phyloP scores from a whole-genome alignment of 768 basidiomycete genomes.

The Rhodocollybia butyracea region DNA sequence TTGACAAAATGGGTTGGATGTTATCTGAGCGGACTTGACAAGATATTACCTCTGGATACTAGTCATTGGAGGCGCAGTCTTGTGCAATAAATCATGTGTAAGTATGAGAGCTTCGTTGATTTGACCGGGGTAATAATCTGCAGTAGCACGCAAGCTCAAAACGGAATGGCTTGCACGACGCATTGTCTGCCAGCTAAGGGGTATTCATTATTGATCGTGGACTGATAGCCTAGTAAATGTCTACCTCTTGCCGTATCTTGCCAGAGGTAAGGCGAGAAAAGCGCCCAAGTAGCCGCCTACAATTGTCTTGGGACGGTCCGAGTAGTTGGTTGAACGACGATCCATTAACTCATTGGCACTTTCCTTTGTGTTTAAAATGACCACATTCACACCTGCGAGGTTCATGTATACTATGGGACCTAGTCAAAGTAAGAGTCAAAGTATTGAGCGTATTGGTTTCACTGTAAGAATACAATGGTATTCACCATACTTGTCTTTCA shows the following conservation, averaged over 20 bases:
- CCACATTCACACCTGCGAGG: conserved; percentile 1
- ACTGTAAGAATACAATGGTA: too few relatives aligned
- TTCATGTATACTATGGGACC: conserved; percentile 4
- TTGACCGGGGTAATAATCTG: not conserved
- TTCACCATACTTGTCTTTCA: conserved; percentile 1
- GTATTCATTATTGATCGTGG: not conserved
- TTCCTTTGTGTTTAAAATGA: conserved; percentile 4
- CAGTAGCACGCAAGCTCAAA: not conserved
- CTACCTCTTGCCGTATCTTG: conserved; percentile 1
- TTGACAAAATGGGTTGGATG: not conserved
- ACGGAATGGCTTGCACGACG: conserved; percentile 4
- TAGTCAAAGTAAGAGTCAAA: not conserved
- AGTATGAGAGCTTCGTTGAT: conserved; percentile 1
- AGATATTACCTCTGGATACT: not conserved
- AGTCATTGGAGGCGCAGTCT: not conserved
- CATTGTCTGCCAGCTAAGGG: conserved; percentile 4
- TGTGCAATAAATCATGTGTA: not conserved
- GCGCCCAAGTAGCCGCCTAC: not conserved
- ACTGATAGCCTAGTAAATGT: not conserved
- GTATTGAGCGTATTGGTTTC: not conserved
- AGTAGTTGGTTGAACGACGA: conserved; percentile 1
- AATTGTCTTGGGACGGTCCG: not conserved
- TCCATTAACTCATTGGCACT: conserved; percentile 1
- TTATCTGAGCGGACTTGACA: not conserved
- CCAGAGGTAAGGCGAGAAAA: not conserved